A percentile compares a stretch with the other conserved stretches of the same genome.
Evolutionary conservation across 2,329 filamentous ascomycete species (phyloP).

Genomic region (Alternaria tenuissima): DNA sequence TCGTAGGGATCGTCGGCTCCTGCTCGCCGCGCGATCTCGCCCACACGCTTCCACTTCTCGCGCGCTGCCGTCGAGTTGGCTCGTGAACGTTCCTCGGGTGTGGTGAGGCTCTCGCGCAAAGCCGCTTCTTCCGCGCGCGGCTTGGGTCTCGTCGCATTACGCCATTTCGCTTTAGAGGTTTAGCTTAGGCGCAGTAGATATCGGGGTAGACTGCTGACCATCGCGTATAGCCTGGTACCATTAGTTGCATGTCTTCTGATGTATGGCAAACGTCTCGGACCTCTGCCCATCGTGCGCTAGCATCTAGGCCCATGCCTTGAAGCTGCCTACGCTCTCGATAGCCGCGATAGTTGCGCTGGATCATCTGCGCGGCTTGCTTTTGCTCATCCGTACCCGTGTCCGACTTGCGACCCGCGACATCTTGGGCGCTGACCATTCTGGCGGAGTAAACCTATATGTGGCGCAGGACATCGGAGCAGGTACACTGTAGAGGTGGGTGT

Average conservation of each 20-base stretch:
- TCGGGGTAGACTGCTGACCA: constrained; percentile 40
- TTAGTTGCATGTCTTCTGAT: constrained; percentile 8
- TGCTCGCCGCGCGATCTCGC: constrained; percentile 74
- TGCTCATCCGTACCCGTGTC: constrained; percentile 27
- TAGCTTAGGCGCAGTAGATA: constrained; percentile 33
- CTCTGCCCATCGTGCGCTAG: constrained; percentile 75
- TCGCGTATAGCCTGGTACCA: constrained; percentile 60
- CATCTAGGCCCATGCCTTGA: constrained; percentile 71
- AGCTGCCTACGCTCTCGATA: constrained; percentile 77
- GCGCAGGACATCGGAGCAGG: constrained; percentile 12
- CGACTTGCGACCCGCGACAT: constrained; percentile 13
- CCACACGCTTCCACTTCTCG: constrained; percentile 78
- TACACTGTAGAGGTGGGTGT: constrained; percentile 2
- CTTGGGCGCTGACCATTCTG: constrained; percentile 21
- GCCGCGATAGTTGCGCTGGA: constrained; percentile 74
- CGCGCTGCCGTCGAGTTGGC: constrained; percentile 59
- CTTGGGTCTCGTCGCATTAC: constrained; percentile 58
- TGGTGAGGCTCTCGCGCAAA: constrained; percentile 21
- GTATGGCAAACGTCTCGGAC: constrained; percentile 55
- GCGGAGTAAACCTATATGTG: constrained; percentile 6
- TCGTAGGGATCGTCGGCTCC: constrained; percentile 70
- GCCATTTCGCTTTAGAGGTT: constrained; percentile 60
- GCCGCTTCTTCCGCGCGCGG: constrained; percentile 49
- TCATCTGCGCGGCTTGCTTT: constrained; percentile 45
- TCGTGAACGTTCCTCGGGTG: constrained; percentile 38